A percentile compares a stretch with the other conserved stretches of the same genome.
These are phyloP conservation scores for Globisporangium echinulatum DNA, from an alignment of 352 stramenopile genomes.

Conservation along the genomic window DNA sequence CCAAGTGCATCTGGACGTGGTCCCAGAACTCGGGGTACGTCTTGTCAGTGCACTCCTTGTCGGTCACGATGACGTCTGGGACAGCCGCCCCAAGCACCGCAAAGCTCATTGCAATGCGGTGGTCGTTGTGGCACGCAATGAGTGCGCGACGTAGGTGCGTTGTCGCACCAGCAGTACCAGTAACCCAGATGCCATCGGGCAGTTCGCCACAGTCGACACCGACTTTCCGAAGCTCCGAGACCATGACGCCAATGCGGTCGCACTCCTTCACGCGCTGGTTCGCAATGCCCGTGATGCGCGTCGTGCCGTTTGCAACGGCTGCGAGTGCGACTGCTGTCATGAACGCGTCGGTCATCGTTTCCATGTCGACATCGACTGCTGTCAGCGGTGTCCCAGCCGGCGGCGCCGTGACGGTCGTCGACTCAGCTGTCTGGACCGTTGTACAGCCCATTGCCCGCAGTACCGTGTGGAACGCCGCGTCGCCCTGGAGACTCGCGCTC, in stretches of 20 bases:
- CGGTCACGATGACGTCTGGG: constrained; percentile 91
- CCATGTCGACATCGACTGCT: constrained; percentile 94
- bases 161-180: constrained; percentile 44
- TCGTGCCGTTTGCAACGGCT: constrained; percentile 93
- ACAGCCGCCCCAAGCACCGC: constrained; percentile 90
- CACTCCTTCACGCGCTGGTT: constrained; percentile 98
- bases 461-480: constrained; percentile 92
- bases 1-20: constrained; percentile 59
- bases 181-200: constrained; percentile 75
- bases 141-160: constrained; percentile 45
- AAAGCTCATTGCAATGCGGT: constrained; percentile 98
- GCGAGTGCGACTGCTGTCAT: constrained; percentile 96
- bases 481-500: constrained; percentile 91
- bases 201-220: constrained; percentile 81
- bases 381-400: constrained; percentile 66
- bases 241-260: constrained; percentile 97
- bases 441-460: constrained; percentile 74
- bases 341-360: constrained; percentile 96
- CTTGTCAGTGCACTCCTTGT: constrained; percentile 97
- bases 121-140: constrained; percentile 94
- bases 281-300: constrained; percentile 96
- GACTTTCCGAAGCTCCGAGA: constrained; percentile 94
- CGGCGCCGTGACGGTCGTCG: constrained; percentile 69
- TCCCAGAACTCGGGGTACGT: constrained; percentile 97
- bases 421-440: constrained; percentile 48